Conservation (phyloP, 306 rosid species). For the Malus domestica region DNA sequence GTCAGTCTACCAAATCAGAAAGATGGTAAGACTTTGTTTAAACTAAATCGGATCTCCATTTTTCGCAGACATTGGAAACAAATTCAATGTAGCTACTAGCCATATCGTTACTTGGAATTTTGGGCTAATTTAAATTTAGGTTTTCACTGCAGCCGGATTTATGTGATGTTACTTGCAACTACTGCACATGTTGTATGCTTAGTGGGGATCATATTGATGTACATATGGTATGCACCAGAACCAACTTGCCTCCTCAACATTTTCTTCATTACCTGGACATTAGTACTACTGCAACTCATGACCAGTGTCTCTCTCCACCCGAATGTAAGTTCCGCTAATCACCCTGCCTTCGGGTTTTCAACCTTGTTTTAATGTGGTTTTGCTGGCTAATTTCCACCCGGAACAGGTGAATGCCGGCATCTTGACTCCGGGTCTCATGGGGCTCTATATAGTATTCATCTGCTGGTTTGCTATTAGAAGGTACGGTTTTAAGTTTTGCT, state of each 20-base stretch:
- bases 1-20: constrained; percentile 47
- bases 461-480: constrained; percentile 99
- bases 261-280: constrained; percentile 88
- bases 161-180: constrained; percentile 65
- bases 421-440: constrained; percentile 90
- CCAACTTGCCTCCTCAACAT: constrained; percentile 89
- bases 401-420: constrained; percentile 79
- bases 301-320: constrained; percentile 90
- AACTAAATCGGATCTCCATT: not conserved
- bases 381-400: constrained; percentile 12
- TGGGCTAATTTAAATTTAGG: constrained; percentile 1
- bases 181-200: constrained; percentile 62
- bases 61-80: not conserved
- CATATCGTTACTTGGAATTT: not conserved
- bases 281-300: constrained; percentile 87
- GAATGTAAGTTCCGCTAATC: constrained; percentile 40
- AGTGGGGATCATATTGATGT: constrained; percentile 78
- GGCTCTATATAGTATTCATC: constrained; percentile 85
- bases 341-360: not conserved
- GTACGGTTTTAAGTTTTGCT: constrained; percentile 25
- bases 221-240: constrained; percentile 82
- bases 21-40: constrained; percentile 62
- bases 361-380: constrained; percentile 3
- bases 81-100: not conserved
- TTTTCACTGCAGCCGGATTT: constrained; percentile 64